Evolutionary conservation across 78 protist genomes (phyloP), one percentile per base, ranked within the genome.

Genomic region (Dictyostelium brefeldianum): DNA sequence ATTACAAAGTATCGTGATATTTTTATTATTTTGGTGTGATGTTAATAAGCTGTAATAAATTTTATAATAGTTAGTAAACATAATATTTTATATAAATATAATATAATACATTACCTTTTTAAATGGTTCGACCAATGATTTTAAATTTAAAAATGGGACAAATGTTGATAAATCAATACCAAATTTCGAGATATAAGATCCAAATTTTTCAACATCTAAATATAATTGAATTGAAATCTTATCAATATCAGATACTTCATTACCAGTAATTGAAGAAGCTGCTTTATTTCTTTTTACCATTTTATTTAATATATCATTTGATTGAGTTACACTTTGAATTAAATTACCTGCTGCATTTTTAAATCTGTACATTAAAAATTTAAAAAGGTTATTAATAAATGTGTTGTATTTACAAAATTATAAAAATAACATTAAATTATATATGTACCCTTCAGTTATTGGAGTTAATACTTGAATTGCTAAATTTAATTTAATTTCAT

Each of bases 141-240:
- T 20, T 41, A 81, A 65, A 31, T 29, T 9, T 18, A 27, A 27
- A 29, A 62, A 81, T 20, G 50, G 36, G 4, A 6, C 3, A 10
- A 50, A 67, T 14, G 51, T 27, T 46, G 31, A 27, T 27, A 81
- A 27, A 31, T 81, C 65, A 4, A 83, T 59, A 15, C 91, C 91
- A 20, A 54, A 20, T 9, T 85, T 75, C 29, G 54, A 50, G 10
- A 85, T 85, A 14, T 56, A 67, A 25, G 5, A 10, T 15, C 78
- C 74, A 20, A 57, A 85, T 59, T 59, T 85, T 1, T 22, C 78
- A 36, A 85, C 81, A 62, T 85, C 92, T 14, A 85, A 36, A 59
- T 74, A 85, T 10, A 85, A 46, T 74, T 85, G 92, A 17, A 85
- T 14, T 29, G 92, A 85, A 1, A 85, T 71, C 57, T 85, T 85